phyloP scores from a whole-genome alignment of 768 basidiomycete species.

The Russula lepida region DNA sequence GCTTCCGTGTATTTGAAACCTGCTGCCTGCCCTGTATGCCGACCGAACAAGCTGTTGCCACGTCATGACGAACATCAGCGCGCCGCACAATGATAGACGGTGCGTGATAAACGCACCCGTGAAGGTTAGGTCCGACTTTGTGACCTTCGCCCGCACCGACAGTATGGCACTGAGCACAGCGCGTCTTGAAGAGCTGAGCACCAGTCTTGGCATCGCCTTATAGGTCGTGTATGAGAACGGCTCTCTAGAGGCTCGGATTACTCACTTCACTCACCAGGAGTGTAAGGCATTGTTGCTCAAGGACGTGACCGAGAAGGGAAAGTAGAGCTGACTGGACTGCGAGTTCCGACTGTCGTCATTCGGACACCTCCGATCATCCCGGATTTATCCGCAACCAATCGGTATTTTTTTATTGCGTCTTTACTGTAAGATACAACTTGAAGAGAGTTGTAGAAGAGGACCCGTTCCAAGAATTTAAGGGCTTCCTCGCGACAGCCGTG shows the following conservation, averaged over 20 bases:
- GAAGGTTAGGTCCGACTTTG: slow-evolving; percentile 93
- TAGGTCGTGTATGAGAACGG: not conserved
- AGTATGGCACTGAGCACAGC: slow-evolving; percentile 93
- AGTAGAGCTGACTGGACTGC: not conserved
- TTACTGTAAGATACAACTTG: too few relatives aligned
- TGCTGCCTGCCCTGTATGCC: slow-evolving; percentile 77
- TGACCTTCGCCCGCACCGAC: slow-evolving; percentile 65
- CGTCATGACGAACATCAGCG: slow-evolving; percentile 5
- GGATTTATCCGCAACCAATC: slow-evolving; percentile 13
- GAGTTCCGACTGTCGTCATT: not conserved
- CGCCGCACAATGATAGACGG: not conserved
- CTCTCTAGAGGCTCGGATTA: not conserved
- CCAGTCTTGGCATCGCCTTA: slow-evolving; percentile 84
- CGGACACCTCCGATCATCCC: not conserved
- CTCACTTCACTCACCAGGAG: slow-evolving; percentile 32
- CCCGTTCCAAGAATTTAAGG: too few relatives aligned
- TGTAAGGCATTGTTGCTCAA: slow-evolving; percentile 34
- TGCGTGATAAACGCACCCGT: slow-evolving; percentile 52
- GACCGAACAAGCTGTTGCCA: slow-evolving; percentile 59
- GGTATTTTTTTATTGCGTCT: not conserved
- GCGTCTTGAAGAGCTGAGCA: slow-evolving; percentile 93
- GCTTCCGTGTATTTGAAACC: slow-evolving; percentile 90
- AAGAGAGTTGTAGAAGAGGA: too few relatives aligned
- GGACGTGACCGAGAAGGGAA: not conserved
- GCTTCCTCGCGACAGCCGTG: too few relatives aligned